phyloP scores from a whole-genome alignment of 179 eudicot genomes.

The Amaranthus tricolor region DNA sequence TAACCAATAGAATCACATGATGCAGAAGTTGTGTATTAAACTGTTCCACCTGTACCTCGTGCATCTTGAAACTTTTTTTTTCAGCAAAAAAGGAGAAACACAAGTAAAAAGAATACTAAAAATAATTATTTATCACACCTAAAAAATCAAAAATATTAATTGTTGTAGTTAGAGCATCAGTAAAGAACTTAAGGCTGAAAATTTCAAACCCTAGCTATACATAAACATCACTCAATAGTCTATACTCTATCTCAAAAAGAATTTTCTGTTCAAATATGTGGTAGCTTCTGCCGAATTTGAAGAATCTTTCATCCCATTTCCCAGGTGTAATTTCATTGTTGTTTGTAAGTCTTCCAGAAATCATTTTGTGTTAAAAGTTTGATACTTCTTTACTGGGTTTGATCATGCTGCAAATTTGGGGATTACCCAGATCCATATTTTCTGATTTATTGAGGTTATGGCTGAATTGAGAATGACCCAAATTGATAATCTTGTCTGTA shows the following conservation, averaged over 20 bases:
- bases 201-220: conserved; percentile 11
- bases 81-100: neutral
- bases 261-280: neutral
- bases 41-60: conserved; percentile 22
- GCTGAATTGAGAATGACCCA: conserved; percentile 24
- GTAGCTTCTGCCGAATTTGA: neutral
- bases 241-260: neutral
- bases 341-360: neutral
- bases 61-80: conserved; percentile 10
- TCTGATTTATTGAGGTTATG: conserved; percentile 15
- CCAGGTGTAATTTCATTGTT: conserved; percentile 15
- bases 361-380: neutral
- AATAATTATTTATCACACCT: neutral
- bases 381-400: neutral
- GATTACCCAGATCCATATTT: conserved; percentile 15
- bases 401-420: conserved; percentile 7
- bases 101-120: neutral
- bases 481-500: conserved; percentile 17
- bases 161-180: neutral
- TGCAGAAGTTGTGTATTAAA: conserved; percentile 1
- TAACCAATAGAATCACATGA: conserved; percentile 14
- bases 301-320: neutral
- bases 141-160: neutral
- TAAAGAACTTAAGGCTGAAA: neutral
- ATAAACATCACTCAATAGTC: neutral